Evolutionary conservation across 2,329 filamentous ascomycete species (phyloP).

Genomic region (Dichotomopilus funicola): DNA sequence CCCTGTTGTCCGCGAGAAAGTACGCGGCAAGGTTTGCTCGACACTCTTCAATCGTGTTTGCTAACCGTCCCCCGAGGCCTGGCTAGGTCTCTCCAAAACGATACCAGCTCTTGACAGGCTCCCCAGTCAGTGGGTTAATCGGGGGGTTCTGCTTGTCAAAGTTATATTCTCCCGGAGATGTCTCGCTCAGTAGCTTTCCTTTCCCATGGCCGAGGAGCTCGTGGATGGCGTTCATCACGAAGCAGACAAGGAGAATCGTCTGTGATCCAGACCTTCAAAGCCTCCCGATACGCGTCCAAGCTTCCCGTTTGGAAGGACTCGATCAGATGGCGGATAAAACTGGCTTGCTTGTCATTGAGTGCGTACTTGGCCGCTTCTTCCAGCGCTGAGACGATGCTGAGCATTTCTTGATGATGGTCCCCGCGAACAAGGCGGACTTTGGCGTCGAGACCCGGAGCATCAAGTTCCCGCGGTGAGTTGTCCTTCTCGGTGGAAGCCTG

Average conservation of each 20-base stretch:
- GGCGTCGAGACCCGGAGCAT: background rate
- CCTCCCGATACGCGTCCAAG: constrained; percentile 48
- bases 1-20: constrained; percentile 38
- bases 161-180: constrained; percentile 47
- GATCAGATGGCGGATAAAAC: constrained; percentile 46
- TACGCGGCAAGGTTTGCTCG: constrained; percentile 36
- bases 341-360: constrained; percentile 45
- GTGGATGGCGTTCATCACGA: constrained; percentile 47
- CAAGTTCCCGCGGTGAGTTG: background rate
- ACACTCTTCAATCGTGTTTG: constrained; percentile 55
- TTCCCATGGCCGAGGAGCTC: constrained; percentile 61
- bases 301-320: constrained; percentile 51
- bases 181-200: constrained; percentile 54
- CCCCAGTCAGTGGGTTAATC: constrained; percentile 46
- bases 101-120: constrained; percentile 53
- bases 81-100: constrained; percentile 59
- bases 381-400: constrained; percentile 40
- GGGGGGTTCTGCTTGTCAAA: constrained; percentile 54
- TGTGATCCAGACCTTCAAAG: constrained; percentile 51
- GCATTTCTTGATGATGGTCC: constrained; percentile 47
- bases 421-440: constrained; percentile 39
- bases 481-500: constrained; percentile 28
- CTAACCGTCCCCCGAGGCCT: constrained; percentile 51
- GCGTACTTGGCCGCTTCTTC: constrained; percentile 42
- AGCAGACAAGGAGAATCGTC: constrained; percentile 33